Evolutionary conservation across 2,329 filamentous ascomycete species (phyloP).

Genomic region (Ceratocystis lukuohia): DNA sequence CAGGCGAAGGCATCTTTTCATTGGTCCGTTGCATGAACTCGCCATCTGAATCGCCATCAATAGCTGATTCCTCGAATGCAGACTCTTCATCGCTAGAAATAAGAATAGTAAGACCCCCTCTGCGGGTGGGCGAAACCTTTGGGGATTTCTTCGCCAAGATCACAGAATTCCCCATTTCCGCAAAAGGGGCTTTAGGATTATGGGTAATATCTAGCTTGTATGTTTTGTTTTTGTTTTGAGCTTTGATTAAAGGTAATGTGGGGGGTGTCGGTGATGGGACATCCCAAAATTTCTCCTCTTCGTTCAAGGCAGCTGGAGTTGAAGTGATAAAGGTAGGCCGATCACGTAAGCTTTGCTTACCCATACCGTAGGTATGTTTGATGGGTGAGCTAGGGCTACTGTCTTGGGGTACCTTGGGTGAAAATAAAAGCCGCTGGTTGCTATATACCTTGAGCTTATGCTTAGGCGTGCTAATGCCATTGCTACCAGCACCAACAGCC

Average conservation of each 20-base stretch:
- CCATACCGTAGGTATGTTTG: background rate
- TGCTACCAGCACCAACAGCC: background rate
- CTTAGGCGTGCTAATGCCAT: background rate
- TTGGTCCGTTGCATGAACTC: slow-evolving; percentile 1
- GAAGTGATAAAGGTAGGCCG: background rate
- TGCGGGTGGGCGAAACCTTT: background rate
- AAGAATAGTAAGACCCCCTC: background rate
- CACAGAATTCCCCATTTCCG: background rate
- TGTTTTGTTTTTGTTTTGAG: too few relatives aligned
- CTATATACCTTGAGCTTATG: background rate
- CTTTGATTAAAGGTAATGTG: too few relatives aligned
- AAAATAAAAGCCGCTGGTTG: background rate
- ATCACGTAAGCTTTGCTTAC: background rate
- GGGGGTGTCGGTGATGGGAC: background rate
- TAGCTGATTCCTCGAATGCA: background rate
- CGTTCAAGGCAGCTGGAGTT: background rate
- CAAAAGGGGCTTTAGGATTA: background rate
- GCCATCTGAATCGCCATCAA: slow-evolving; percentile 6
- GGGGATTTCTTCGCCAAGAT: background rate
- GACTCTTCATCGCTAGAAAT: slow-evolving; percentile 15
- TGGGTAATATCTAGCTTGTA: too few relatives aligned
- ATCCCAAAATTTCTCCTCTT: slow-evolving; percentile 1
- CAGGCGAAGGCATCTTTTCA: background rate
- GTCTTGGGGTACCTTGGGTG: background rate
- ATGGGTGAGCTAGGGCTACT: background rate